Evolutionary conservation across 2,329 filamentous ascomycete genomes (phyloP).

Genomic region (Triangularia verruculosa): DNA sequence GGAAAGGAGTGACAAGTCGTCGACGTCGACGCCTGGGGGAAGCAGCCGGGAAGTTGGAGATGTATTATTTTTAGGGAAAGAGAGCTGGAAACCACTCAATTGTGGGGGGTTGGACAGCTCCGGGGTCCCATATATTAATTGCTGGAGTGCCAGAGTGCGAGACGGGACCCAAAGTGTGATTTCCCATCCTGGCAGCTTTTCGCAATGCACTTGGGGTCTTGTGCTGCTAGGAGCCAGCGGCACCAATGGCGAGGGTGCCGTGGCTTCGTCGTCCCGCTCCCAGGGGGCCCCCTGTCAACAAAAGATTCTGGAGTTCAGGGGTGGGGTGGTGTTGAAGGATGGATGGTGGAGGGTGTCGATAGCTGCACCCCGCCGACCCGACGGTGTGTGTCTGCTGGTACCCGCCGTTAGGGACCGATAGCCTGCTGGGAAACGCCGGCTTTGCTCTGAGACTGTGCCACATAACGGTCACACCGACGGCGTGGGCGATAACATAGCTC

Average conservation of each 20-base stretch:
- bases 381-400: constrained; percentile 8
- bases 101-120: constrained; percentile 21
- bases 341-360: constrained; percentile 14
- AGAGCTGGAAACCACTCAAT: constrained; percentile 15
- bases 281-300: constrained; percentile 18
- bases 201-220: not conserved
- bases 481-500: not conserved
- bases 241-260: constrained; percentile 18
- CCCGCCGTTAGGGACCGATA: not conserved
- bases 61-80: constrained; percentile 12
- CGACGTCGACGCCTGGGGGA: constrained; percentile 2
- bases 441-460: not conserved
- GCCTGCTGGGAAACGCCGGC: not conserved
- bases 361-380: constrained; percentile 20
- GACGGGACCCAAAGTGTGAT: constrained; percentile 20
- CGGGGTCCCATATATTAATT: constrained; percentile 22
- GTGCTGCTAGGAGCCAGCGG: constrained; percentile 11
- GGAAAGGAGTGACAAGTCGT: constrained; percentile 12
- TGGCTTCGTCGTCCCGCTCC: constrained; percentile 10
- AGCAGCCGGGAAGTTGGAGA: constrained; percentile 3
- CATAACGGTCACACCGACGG: not conserved
- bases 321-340: constrained; percentile 20
- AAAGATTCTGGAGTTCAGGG: constrained; percentile 16
- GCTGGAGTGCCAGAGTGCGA: constrained; percentile 3
- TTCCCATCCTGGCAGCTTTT: constrained; percentile 10